Evolutionary conservation across 208 protist species (phyloP), one percentile per base, ranked within the genome.

Genomic region (Cochliopodium minus): DNA sequence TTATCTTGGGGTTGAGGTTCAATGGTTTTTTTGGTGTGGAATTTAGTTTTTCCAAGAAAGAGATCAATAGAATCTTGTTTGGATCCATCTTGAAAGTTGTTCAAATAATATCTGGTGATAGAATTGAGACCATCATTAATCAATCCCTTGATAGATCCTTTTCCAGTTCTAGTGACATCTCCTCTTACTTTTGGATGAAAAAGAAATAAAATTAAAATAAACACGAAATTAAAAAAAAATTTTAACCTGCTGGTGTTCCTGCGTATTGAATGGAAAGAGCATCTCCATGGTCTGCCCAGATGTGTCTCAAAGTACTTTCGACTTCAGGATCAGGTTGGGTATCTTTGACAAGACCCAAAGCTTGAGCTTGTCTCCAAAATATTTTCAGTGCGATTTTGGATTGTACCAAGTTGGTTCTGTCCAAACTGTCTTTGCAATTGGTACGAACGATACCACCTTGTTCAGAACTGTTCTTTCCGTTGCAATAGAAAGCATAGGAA

Each of bases 351-450:
- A 43, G 2, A 11, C 22, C 30, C 1, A 55, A 22, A 2, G 5
- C 2, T 28, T 29, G 1, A 1, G 42, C n/a, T 55, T 38, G 20
- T 6, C 13, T 20, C 9, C 6, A n/a, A 1, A 55, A 32, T 13
- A 42, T 2, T 22, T 26, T n/a, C 4, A 22, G 10, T 23, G 50
- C 50, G 42, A 55, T 42, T 13, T n/a, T n/a, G 10, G 33, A 42
- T 65, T 95, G 83, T 4, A 76, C 85, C 4, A 90, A 70, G 73
- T 96, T 97, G 0, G 91, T 97, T 30, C 92, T 77, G 66, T 97
- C 92, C 11, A 97, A 75, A 48, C 86, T 93, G 65, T 97, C 92
- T 30, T 96, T 78, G 67, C 92, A 97, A 66, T 96, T 97, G 26
- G 74, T 87, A 33, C 92, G 78, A 40, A 92, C 66, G 0, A 95